These are phyloP conservation scores for Carallia brachiata DNA, from an alignment of 345 rosid species.

Conservation along the genomic window DNA sequence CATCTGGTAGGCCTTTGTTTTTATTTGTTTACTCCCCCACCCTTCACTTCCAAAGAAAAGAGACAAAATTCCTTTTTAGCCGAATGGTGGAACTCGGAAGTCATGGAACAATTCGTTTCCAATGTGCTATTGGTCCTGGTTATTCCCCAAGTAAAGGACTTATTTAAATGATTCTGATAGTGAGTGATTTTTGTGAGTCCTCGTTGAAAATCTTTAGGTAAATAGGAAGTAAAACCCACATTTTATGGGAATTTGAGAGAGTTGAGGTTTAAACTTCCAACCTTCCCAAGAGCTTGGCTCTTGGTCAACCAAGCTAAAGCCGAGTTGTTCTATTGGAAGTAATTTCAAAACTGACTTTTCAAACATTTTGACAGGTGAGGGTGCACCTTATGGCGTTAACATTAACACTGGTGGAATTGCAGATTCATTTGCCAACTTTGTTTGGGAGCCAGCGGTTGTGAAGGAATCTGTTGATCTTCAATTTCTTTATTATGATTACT, in stretches of 20 bases:
- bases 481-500: not conserved
- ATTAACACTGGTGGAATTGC: slow-evolving; percentile 92
- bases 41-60: too few species aligned
- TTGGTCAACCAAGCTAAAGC: not conserved
- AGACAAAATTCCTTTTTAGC: too few species aligned
- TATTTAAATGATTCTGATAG: not conserved
- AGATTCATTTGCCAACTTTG: slow-evolving; percentile 93
- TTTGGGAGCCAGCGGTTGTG: slow-evolving; percentile 99
- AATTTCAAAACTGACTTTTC: not conserved
- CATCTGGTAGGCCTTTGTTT: slow-evolving; percentile 55
- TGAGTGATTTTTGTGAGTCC: not conserved
- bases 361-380: slow-evolving; percentile 57
- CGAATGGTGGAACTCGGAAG: too few species aligned
- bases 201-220: not conserved
- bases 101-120: too few species aligned
- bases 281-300: too few species aligned
- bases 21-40: not conserved
- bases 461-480: slow-evolving; percentile 46
- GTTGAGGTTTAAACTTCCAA: too few species aligned
- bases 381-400: slow-evolving; percentile 92
- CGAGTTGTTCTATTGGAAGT: not conserved
- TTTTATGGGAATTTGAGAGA: too few species aligned
- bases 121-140: not conserved
- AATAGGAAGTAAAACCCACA: too few species aligned
- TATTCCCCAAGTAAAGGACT: not conserved